Evolutionary conservation across 108 stramenopile species (phyloP).

Genomic region (Skeletonema marinoi): DNA sequence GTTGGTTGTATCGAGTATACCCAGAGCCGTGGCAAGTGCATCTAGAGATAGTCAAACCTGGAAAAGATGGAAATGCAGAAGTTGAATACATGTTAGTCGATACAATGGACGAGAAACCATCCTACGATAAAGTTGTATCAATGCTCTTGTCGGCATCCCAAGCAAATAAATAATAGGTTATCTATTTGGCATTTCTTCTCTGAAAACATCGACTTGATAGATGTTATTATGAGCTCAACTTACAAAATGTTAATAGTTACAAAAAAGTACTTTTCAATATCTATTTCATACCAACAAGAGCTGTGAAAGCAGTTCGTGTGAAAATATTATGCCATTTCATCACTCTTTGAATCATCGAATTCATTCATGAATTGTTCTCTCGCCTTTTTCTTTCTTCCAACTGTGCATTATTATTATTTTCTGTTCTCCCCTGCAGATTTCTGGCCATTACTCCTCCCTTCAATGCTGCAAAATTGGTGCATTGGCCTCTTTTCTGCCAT

Average conservation of each 20-base stretch:
- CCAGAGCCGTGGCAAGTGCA: conserved; percentile 84
- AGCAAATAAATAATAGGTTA: conserved; percentile 5
- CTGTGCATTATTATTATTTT: neutral
- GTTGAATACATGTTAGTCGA: conserved; percentile 49
- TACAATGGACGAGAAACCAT: conserved; percentile 42
- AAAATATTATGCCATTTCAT: neutral
- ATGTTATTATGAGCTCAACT: neutral
- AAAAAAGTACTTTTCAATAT: neutral
- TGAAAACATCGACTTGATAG: no score
- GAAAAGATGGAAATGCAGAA: conserved; percentile 35
- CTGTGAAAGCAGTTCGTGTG: neutral
- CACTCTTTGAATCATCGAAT: neutral
- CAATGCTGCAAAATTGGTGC: neutral
- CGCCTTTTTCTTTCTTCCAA: neutral
- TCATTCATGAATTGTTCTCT: neutral
- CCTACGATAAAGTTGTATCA: conserved; percentile 37
- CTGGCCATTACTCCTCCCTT: neutral
- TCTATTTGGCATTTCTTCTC: neutral
- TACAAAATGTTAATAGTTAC: neutral
- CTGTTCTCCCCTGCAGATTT: neutral
- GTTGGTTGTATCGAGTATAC: conserved; percentile 71
- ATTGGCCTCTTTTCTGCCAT: no score
- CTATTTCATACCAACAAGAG: neutral
- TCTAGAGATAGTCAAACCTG: conserved; percentile 50
- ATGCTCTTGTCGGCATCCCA: conserved; percentile 32